Conservation (phyloP, 495 filamentous ascomycete species). For the Penicillium herquei region DNA sequence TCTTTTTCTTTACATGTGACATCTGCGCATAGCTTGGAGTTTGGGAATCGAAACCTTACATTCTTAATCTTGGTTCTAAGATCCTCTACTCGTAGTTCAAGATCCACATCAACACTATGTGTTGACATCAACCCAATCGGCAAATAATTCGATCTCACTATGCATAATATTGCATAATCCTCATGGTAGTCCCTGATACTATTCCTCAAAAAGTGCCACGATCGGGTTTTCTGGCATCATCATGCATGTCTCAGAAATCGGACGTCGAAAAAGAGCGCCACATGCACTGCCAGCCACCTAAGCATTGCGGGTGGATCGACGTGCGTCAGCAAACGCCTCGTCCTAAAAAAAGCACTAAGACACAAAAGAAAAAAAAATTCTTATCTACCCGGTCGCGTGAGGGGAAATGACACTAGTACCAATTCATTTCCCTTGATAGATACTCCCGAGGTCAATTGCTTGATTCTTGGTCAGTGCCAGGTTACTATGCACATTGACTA, state of each 20-base stretch:
- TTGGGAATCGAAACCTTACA: not conserved
- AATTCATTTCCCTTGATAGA: not conserved
- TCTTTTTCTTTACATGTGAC: no score
- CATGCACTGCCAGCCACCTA: not conserved
- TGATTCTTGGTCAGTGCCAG: no score
- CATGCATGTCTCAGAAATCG: constrained; percentile 1
- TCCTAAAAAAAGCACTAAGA: constrained; percentile 19
- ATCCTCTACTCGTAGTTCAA: not conserved
- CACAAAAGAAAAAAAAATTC: not conserved
- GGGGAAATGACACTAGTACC: not conserved
- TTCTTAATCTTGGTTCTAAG: not conserved
- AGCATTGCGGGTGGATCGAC: constrained; percentile 14
- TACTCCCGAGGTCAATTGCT: no score
- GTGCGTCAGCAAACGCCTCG: constrained; percentile 19
- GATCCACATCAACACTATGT: no score
- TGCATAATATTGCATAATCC: not conserved
- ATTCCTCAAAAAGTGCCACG: no score
- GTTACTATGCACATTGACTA: no score
- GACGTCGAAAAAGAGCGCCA: constrained; percentile 6
- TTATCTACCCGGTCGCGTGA: not conserved
- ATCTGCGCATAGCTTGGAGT: no score
- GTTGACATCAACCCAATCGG: not conserved
- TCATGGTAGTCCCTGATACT: not conserved
- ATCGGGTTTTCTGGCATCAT: no score
- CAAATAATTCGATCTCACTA: no score